A percentile compares a stretch with the other conserved stretches of the same genome.
These are phyloP conservation scores for Mrakia gelida DNA, from an alignment of 768 basidiomycete genomes.

Conservation along the genomic window DNA sequence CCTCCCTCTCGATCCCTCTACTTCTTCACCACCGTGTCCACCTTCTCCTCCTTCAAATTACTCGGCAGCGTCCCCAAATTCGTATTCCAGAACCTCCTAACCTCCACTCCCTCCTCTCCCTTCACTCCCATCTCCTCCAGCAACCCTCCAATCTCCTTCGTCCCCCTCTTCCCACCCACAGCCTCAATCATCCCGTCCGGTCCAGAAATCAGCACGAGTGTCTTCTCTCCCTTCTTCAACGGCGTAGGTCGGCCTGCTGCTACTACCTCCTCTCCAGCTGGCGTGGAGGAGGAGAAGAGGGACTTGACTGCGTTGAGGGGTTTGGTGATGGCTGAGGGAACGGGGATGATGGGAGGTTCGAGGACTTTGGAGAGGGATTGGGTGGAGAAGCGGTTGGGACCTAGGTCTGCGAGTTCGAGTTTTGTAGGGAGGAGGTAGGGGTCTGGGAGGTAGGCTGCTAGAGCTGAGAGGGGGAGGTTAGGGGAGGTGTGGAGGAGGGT, in stretches of 20 bases:
- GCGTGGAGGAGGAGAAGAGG: neutral
- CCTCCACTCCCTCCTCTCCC: conserved; percentile 18
- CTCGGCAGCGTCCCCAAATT: neutral
- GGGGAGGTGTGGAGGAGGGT: conserved; percentile 31
- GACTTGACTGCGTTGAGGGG: neutral
- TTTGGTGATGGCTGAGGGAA: neutral
- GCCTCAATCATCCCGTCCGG: conserved; percentile 32
- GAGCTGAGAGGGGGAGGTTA: conserved; percentile 12
- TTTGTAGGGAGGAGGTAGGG: conserved; percentile 25
- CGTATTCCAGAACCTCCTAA: conserved; percentile 29
- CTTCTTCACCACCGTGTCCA: neutral
- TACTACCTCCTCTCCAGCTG: neutral
- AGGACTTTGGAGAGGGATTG: conserved; percentile 15
- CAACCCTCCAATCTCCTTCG: conserved; percentile 18
- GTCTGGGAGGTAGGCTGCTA: conserved; percentile 28
- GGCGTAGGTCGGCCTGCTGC: conserved; percentile 10
- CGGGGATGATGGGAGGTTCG: neutral
- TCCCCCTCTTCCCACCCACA: conserved; percentile 11
- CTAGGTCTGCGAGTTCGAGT: conserved; percentile 31
- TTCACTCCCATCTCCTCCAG: conserved; percentile 25
- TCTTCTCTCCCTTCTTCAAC: conserved; percentile 15
- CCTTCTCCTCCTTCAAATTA: conserved; percentile 5
- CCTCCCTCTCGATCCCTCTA: neutral
- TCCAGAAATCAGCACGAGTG: conserved; percentile 29
- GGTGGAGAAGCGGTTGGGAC: conserved; percentile 15